Evolutionary conservation across 495 filamentous ascomycete species (phyloP), one percentile per base, ranked within the genome.

Genomic region (Neurospora sp.): DNA sequence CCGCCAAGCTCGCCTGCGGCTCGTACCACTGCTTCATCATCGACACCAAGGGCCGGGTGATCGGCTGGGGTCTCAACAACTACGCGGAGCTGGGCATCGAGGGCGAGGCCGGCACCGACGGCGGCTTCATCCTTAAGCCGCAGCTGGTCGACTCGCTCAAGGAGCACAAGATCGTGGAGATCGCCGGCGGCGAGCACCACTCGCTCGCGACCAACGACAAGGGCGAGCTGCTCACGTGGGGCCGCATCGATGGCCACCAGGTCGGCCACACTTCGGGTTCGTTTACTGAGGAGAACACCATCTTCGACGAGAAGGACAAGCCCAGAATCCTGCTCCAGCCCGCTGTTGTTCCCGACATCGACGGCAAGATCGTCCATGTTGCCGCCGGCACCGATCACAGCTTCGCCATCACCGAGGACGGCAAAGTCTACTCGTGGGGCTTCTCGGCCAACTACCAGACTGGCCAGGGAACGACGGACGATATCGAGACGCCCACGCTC

Each of bases 31-130:
- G 85, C 74, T 93, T 97, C 76, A 92, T 93, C 54, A 85, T 97
- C 73, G 89, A 91, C 81, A 84, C 87, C 23, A 87, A 90, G 46
- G 90, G 88, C 41, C 86, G 90, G 39, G 90, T 96, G 72, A 95
- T 88, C 81, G 85, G 90, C 27, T 98, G 94, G 93, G 95, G 94
- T 7, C 82, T 94, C 42, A 98, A 97, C 83, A 93, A 90, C 79
- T 97, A 92, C 78, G 92, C 90, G 69, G 90, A 95, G 81, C 91
- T 80, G 11, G 96, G 92, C 62, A 86, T 93, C 71, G 84, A 85
- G 14, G 87, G 89, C 14, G 87, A 88, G 69, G 93, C 90, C 35
- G 93, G 94, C 72, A 86, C 86, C 14, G 80, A 83, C 38, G 89
- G 89, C 62, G 92, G 91, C 27, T 83, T 82, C 78, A 74, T 85